phyloP scores from a whole-genome alignment of 2,329 filamentous ascomycete species.

The Delphinella strobiligena region DNA sequence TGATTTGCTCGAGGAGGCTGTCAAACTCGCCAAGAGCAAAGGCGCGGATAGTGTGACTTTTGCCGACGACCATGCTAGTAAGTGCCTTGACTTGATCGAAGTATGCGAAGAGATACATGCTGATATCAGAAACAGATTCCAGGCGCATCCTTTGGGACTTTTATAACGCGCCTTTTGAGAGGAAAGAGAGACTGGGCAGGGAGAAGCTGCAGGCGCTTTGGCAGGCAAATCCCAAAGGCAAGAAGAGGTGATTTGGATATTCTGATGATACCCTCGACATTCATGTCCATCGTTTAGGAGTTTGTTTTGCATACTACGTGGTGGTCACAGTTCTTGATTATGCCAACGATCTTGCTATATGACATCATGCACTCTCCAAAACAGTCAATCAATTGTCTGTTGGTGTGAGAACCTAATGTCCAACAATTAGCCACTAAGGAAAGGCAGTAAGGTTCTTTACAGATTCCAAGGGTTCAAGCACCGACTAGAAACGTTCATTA shows the following conservation, averaged over 20 bases:
- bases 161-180: slow-evolving; percentile 51
- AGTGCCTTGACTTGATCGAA: slow-evolving; percentile 20
- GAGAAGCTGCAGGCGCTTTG: slow-evolving; percentile 25
- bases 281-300: too few relatives aligned
- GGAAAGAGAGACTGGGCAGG: slow-evolving; percentile 44
- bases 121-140: slow-evolving; percentile 24
- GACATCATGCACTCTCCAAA: too few relatives aligned
- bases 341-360: too few relatives aligned
- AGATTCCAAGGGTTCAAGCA: too few relatives aligned
- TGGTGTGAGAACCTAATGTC: too few relatives aligned
- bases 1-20: slow-evolving; percentile 61
- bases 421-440: too few relatives aligned
- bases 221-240: slow-evolving; percentile 16
- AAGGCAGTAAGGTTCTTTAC: too few relatives aligned
- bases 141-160: slow-evolving; percentile 47
- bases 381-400: too few relatives aligned
- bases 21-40: slow-evolving; percentile 53
- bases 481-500: too few relatives aligned
- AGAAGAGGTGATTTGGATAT: slow-evolving; percentile 12
- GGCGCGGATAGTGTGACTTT: slow-evolving; percentile 63
- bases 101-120: background rate
- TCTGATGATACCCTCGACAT: too few relatives aligned
- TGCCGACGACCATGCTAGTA: slow-evolving; percentile 67
- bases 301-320: too few relatives aligned
- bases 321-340: too few relatives aligned